These are phyloP conservation scores for Danielozyma ontarioensis DNA, from an alignment of 805 yeast species.

Conservation along the genomic window DNA sequence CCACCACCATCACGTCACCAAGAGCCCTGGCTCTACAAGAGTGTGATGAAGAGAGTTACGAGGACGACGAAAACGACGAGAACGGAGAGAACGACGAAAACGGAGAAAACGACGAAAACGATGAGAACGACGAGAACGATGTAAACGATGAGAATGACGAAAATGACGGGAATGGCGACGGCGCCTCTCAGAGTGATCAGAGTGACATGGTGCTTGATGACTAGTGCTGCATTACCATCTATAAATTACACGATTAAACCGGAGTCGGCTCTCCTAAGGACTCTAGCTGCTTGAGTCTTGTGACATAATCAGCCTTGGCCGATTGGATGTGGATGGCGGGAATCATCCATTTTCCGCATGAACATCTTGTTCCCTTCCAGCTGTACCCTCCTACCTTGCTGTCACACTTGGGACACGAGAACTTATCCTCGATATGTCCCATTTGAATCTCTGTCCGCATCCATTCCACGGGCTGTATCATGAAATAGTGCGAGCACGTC, in stretches of 20 bases:
- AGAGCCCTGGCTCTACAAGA: not conserved
- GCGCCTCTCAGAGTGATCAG: too few species aligned
- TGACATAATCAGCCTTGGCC: conserved; percentile 72
- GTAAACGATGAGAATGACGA: conserved; percentile 10
- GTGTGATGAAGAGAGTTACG: conserved; percentile 3
- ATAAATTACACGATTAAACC: not conserved
- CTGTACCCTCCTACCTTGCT: conserved; percentile 86
- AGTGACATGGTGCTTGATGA: conserved; percentile 42
- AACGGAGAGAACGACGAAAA: conserved; percentile 1
- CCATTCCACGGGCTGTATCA: conserved; percentile 83
- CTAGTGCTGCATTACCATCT: conserved; percentile 3
- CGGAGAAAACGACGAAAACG: conserved; percentile 1
- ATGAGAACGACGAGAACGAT: conserved; percentile 4
- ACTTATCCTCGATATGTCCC: conserved; percentile 81
- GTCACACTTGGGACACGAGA: conserved; percentile 77
- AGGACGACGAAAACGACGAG: conserved; percentile 4
- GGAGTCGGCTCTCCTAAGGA: too few species aligned
- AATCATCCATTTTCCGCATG: conserved; percentile 93
- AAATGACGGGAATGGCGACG: conserved; percentile 22
- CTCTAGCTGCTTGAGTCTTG: conserved; percentile 3
- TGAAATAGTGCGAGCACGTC: conserved; percentile 76
- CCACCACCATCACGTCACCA: not conserved
- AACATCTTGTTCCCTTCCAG: conserved; percentile 93
- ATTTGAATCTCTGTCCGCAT: conserved; percentile 75
- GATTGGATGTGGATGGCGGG: conserved; percentile 83